Base-by-base conservation (phyloP, 31 red algal species). In the Endocladia muricata region DNA sequence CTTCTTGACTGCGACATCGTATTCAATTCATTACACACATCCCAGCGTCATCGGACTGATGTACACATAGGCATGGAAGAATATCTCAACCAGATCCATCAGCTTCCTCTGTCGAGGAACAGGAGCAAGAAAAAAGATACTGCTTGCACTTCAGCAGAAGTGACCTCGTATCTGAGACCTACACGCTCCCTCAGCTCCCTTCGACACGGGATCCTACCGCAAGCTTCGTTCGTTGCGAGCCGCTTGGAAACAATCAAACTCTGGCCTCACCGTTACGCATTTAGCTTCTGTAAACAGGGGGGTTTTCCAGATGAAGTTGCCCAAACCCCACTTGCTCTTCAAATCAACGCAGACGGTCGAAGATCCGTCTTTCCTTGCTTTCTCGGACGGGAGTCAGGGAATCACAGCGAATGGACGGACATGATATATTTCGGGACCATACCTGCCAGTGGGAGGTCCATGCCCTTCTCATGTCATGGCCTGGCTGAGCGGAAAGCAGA, bases 161-260 rank as follows among this genome's bases (percentile, higher is more conserved):
- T 56, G 32, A 75, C 47, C 21, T 3, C 35, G n/a, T 75, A 57
- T 1, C 48, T 75, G 13, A n/a, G 44, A 29, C 71, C 59, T 5
- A 15, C 71, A 15, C 49, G 48, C 11, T 58, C 26, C 28, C 33
- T 75, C 25, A 75, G 59, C 51, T 75, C 38, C 0, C 48, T 75
- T 3, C 25, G 51, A 7, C 42, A 75, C 23, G 71, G 71, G 13
- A 0, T 49, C 26, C 51, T 59, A 35, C 71, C 71, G 8, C 42
- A 57, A 56, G 44, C 1, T 41, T n/a, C 42, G 0, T 75, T 75
- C 32, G 71, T 33, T 0, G 48, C 71, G 5, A 75, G 71, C 38
- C 33, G 52, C 33, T 31, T 75, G n/a, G 13, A 26, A 31, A 35
- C 42, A 75, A 37, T 22, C 23, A 13, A 26, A 37, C 26, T 1